phyloP scores from a whole-genome alignment of 108 stramenopile genomes.

The Skeletonema marinoi region DNA sequence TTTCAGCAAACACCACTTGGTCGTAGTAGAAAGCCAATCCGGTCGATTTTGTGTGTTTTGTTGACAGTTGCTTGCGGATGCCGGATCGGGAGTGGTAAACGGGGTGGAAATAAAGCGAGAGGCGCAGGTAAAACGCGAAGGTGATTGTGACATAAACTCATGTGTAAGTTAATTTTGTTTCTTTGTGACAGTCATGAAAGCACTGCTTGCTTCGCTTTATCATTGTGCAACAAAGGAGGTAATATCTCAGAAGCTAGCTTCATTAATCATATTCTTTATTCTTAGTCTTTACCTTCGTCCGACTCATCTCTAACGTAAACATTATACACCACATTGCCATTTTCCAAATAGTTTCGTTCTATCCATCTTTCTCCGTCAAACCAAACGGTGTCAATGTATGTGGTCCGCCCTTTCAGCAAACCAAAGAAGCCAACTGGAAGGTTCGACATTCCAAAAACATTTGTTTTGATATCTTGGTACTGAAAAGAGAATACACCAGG shows the following conservation, averaged over 20 bases:
- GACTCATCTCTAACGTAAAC: conserved; percentile 43
- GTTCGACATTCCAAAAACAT: conserved; percentile 69
- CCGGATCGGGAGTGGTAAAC: no score
- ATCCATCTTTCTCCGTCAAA: conserved; percentile 79
- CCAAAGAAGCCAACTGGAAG: conserved; percentile 73
- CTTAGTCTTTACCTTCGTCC: conserved; percentile 18
- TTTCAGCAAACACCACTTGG: neutral
- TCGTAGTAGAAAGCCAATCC: neutral
- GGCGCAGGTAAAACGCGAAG: no score
- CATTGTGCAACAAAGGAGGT: neutral
- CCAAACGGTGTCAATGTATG: conserved; percentile 62
- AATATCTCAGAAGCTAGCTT: neutral
- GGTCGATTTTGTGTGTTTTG: neutral
- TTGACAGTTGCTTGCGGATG: no score
- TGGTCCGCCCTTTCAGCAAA: conserved; percentile 65
- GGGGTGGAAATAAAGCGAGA: no score
- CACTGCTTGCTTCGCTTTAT: neutral
- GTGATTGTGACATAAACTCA: no score
- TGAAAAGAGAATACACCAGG: conserved; percentile 64
- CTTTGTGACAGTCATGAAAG: no score
- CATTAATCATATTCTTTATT: neutral
- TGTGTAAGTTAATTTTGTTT: no score
- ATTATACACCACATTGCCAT: conserved; percentile 34
- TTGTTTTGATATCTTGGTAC: conserved; percentile 72
- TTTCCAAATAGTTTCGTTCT: conserved; percentile 53